Percentiles rank a stretch among this genome's conserved stretches.
Conservation (phyloP, 2,329 filamentous ascomycete genomes). For the Paecilomyces sp. region DNA sequence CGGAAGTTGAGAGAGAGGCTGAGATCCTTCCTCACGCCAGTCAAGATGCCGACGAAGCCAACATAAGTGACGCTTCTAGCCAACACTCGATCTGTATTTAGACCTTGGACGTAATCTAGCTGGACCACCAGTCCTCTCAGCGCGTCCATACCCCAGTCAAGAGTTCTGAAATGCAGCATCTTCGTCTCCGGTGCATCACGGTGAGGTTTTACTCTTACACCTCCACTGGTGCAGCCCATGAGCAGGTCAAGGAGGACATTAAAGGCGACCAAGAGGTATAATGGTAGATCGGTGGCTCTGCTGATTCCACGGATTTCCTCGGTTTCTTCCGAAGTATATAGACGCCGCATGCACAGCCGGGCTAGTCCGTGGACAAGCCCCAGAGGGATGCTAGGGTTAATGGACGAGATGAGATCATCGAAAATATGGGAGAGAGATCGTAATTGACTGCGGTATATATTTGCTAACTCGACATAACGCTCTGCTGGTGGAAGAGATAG, state of each 20-base stretch:
- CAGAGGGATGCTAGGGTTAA: constrained; percentile 10
- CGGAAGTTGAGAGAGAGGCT: constrained; percentile 49
- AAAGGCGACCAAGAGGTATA: constrained; percentile 55
- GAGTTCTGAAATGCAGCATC: constrained; percentile 35
- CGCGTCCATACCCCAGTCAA: constrained; percentile 51
- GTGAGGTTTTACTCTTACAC: constrained; percentile 18
- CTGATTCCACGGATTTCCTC: constrained; percentile 56
- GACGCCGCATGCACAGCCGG: constrained; percentile 40
- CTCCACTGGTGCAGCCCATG: constrained; percentile 59
- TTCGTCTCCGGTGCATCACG: constrained; percentile 7
- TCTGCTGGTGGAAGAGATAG: constrained; percentile 46
- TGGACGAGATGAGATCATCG: constrained; percentile 39
- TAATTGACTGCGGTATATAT: constrained; percentile 39
- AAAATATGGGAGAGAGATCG: constrained; percentile 42
- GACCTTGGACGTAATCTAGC: constrained; percentile 41
- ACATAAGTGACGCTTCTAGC: constrained; percentile 44
- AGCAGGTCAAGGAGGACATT: constrained; percentile 58
- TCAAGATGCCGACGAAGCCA: constrained; percentile 45
- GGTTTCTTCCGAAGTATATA: constrained; percentile 52
- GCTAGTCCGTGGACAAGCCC: constrained; percentile 31
- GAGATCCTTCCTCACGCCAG: constrained; percentile 39
- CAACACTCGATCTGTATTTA: constrained; percentile 27
- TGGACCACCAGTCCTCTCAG: constrained; percentile 46
- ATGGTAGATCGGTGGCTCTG: constrained; percentile 41
- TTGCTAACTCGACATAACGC: constrained; percentile 45